Evolutionary conservation across 2,329 filamentous ascomycete genomes (phyloP), one percentile per base, ranked within the genome.

Genomic region (Microsporum canis): DNA sequence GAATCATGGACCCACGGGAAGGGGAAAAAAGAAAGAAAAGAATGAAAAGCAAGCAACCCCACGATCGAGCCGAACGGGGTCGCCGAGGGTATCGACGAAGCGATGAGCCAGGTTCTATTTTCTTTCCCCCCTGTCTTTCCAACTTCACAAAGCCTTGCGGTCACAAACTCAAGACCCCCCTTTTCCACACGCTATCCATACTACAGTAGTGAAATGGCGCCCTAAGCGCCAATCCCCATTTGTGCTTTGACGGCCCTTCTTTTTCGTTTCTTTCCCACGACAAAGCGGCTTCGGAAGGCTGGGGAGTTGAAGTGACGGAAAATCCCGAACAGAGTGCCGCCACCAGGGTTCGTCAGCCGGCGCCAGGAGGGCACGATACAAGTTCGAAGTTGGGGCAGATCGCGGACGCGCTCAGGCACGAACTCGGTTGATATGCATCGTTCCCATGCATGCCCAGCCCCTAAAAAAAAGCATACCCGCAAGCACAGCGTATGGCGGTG

Each of bases 401-500:
- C 51, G 31, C 31, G 51, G 17, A 55, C 31, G 51, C 51, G 51
- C 51, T 55, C 51, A 55, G 51, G 51, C 51, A 36, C 33, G 51
- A 36, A 55, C 33, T 55, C 29, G 51, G 51, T 55, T 55, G 51
- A 55, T 55, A 55, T 55, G 29, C 51, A 36, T 34, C 14, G 31
- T 55, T 55, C 31, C 51, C 31, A 55, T 55, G 51, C 51, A 36
- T 23, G 51, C 51, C 51, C 51, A 55, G 51, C 51, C 51, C 51
- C 51, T 55, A 55, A 43, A 36, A 6, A 23, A 12, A 55, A 38
- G 51, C 51, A 29, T 34, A 55, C 51, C 51, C 51, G 51, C 51
- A 23, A 36, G 1, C 14, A 55, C 51, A 36, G 23, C 31, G 51
- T 55, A 55, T 55, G 31, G n/a, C 31, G 14, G 23, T 34, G 51